Conservation (phyloP, 2,329 filamentous ascomycete genomes). For the Penicillium sp. region DNA sequence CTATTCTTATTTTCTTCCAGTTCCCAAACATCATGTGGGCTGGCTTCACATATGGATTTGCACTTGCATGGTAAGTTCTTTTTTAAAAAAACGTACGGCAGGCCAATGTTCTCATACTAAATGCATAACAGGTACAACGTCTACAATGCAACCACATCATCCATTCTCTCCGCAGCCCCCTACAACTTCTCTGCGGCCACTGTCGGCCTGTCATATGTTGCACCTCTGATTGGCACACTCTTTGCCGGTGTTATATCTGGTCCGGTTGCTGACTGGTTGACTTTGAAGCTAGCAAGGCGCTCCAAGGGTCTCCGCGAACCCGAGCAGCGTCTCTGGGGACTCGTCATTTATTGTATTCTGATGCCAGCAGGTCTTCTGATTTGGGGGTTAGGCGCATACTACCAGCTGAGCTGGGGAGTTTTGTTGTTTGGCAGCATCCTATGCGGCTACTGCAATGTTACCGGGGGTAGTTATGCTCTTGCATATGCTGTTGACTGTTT, state of each 20-base stretch:
- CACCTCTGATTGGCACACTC: slow-evolving; percentile 22
- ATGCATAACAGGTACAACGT: slow-evolving; percentile 33
- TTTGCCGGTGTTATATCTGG: slow-evolving; percentile 18
- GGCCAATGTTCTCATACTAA: background rate
- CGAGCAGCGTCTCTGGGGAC: slow-evolving; percentile 23
- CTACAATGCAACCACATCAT: slow-evolving; percentile 27
- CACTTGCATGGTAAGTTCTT: slow-evolving; percentile 17
- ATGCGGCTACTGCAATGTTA: slow-evolving; percentile 41
- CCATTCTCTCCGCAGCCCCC: slow-evolving; percentile 23
- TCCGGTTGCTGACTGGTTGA: slow-evolving; percentile 22
- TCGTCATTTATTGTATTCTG: slow-evolving; percentile 12
- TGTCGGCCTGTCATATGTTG: slow-evolving; percentile 25
- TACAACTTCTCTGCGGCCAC: slow-evolving; percentile 25
- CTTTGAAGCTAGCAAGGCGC: slow-evolving; percentile 20
- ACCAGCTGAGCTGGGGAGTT: slow-evolving; percentile 48
- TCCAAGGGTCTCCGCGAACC: slow-evolving; percentile 24
- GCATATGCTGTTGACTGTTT: slow-evolving; percentile 51
- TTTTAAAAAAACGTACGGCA: background rate
- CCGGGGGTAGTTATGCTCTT: slow-evolving; percentile 43
- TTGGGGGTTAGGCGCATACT: slow-evolving; percentile 47
- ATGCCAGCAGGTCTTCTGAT: slow-evolving; percentile 14
- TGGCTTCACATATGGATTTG: slow-evolving; percentile 27
- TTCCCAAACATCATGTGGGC: slow-evolving; percentile 24
- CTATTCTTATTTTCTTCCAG: slow-evolving; percentile 24
- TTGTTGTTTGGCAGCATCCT: slow-evolving; percentile 48